Conservation (phyloP, 2,329 filamentous ascomycete genomes). For the Ambrosiella beaveri region DNA sequence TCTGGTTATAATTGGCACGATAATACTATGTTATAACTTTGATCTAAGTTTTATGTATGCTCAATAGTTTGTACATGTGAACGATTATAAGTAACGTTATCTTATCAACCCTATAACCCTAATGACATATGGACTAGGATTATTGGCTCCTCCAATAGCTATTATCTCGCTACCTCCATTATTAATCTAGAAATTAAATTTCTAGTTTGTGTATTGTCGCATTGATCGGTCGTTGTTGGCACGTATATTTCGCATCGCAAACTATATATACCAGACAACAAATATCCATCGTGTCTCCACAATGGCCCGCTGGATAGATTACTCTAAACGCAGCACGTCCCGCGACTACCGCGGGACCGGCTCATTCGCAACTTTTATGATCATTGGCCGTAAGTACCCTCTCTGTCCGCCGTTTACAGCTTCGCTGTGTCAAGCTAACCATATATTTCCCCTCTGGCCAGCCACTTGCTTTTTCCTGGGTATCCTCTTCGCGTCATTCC, state of each 20-base stretch:
- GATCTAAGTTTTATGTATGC: too few species aligned
- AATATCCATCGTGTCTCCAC: not conserved
- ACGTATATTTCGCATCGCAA: not conserved
- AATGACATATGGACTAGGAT: not conserved
- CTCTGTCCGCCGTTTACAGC: conserved; percentile 2
- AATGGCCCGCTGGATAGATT: conserved; percentile 28
- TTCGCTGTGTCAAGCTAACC: conserved; percentile 1
- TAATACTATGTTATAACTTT: too few species aligned
- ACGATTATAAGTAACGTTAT: not conserved
- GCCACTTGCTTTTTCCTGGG: conserved; percentile 95
- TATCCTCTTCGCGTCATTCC: conserved; percentile 89
- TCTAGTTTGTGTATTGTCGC: not conserved
- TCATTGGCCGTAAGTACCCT: conserved; percentile 65
- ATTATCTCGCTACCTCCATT: not conserved
- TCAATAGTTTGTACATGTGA: too few species aligned
- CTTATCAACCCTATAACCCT: not conserved
- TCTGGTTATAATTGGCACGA: too few species aligned
- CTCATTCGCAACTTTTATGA: conserved; percentile 92
- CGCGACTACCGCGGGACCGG: conserved; percentile 40
- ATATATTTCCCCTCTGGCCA: conserved; percentile 20
- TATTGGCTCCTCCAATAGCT: not conserved
- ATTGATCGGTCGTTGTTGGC: not conserved
- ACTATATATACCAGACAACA: not conserved
- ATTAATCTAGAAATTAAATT: not conserved
- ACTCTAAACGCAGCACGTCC: conserved; percentile 39